Evolutionary conservation across 75 land plant species (phyloP).

Genomic region (Azolla pinnata): DNA sequence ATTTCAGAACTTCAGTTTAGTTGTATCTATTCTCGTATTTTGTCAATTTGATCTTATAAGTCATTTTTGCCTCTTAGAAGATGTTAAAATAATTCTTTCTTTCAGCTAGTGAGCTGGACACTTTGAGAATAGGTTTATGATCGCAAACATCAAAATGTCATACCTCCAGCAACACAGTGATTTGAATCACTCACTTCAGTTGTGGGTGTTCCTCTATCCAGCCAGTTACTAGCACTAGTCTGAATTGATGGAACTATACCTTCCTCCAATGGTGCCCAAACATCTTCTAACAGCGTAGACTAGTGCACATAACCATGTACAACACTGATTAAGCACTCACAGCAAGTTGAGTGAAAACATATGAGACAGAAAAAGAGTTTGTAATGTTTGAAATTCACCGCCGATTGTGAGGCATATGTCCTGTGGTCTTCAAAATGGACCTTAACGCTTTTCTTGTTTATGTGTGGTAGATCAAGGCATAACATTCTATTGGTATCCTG

Average conservation of each 20-base stretch:
- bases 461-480: slow-evolving; percentile 51
- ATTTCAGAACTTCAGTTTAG: too few relatives aligned
- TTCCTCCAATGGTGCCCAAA: slow-evolving; percentile 79
- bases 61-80: too few relatives aligned
- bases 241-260: slow-evolving; percentile 59
- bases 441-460: slow-evolving; percentile 45
- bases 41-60: too few relatives aligned
- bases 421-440: slow-evolving; percentile 85
- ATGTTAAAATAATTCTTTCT: too few relatives aligned
- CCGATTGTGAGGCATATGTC: slow-evolving; percentile 74
- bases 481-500: slow-evolving; percentile 34
- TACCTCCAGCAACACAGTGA: slow-evolving; percentile 89
- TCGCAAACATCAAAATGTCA: background rate
- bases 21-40: too few relatives aligned
- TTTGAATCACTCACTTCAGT: slow-evolving; percentile 39
- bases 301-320: slow-evolving; percentile 14
- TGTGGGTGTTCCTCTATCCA: slow-evolving; percentile 45
- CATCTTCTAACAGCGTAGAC: slow-evolving; percentile 56
- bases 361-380: background rate
- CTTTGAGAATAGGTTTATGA: too few relatives aligned
- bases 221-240: slow-evolving; percentile 53
- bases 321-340: background rate
- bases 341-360: background rate
- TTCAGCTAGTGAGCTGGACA: too few relatives aligned
- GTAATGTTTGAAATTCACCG: slow-evolving; percentile 43